Evolutionary conservation across 257 asterid species (phyloP), one percentile per base, ranked within the genome.

Genomic region (Ophiorrhiza pumila): DNA sequence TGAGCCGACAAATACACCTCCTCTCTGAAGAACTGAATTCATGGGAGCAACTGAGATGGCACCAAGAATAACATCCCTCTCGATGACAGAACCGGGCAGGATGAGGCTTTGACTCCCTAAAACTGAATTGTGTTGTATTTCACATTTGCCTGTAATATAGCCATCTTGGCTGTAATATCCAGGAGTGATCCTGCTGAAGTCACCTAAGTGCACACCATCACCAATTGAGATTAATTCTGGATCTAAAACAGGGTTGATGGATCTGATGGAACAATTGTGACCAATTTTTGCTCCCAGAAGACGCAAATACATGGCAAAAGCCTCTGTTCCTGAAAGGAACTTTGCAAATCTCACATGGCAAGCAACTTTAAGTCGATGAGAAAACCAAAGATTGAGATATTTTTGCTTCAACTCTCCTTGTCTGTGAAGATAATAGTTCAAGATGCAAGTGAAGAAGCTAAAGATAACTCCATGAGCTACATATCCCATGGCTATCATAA

Each of bases 181-280:
- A 0, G 91, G 71, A 53, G 80, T 57, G 25, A 87, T 65, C 20
- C 83, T 78, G 79, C 93, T 87, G 72, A 84, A 84, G 73, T 89
- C 96, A 0, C 96, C 96, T 57, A 89, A 74, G 61, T 89, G 93
- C 20, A 87, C 90, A 8, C 96, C 93, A 69, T 89, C 72, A 5
- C 80, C 88, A 15, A 87, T 74, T 42, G 91, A 79, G 53, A 89
- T 25, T 29, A 80, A 81, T 22, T 72, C 72, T 17, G 96, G 93
- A 64, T 82, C 85, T 9, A 80, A 66, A 12, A 87, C 80, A 4
- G 91, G 90, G 25, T 87, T 89, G 69, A 85, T 87, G 82, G 93
- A 85, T 80, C 96, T 80, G 60, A 89, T 78, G 12, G 96, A 89
- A 67, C 91, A 85, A 50, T 86, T 87, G 5, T 73, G 73, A n/a